A percentile compares a stretch with the other conserved stretches of the same genome.
Conservation (phyloP, 768 basidiomycete genomes). For the Tulasnella sp. region DNA sequence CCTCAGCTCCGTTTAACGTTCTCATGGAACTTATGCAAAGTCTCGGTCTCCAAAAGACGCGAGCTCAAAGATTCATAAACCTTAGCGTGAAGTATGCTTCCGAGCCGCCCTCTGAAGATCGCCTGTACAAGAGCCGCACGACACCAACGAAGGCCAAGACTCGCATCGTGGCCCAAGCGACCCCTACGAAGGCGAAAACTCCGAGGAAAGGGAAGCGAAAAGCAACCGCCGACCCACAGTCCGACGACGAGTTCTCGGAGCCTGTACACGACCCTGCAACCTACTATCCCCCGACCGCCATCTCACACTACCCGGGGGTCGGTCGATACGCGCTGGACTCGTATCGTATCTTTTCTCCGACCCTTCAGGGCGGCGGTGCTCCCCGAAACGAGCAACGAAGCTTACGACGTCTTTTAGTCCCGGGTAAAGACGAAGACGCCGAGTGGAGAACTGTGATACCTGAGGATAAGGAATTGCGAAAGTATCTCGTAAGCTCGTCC, state of each 20-base stretch:
- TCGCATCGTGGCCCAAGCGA: background rate
- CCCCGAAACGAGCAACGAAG: slow-evolving; percentile 19
- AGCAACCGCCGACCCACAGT: background rate
- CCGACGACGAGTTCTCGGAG: background rate
- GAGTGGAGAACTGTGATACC: slow-evolving; percentile 58
- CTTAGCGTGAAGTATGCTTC: slow-evolving; percentile 42
- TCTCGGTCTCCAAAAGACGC: slow-evolving; percentile 48
- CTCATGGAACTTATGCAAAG: slow-evolving; percentile 33
- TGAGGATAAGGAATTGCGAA: slow-evolving; percentile 54
- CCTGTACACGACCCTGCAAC: background rate
- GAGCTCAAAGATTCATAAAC: slow-evolving; percentile 42
- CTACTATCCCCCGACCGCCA: slow-evolving; percentile 36
- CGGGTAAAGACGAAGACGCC: slow-evolving; percentile 17
- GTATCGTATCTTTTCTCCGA: slow-evolving; percentile 51
- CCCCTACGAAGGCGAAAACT: background rate
- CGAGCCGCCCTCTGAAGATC: slow-evolving; percentile 27
- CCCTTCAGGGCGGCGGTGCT: slow-evolving; percentile 20
- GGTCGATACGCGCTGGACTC: slow-evolving; percentile 67
- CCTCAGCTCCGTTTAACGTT: slow-evolving; percentile 27
- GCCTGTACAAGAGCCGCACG: slow-evolving; percentile 23
- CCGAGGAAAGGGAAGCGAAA: background rate
- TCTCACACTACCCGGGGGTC: slow-evolving; percentile 51
- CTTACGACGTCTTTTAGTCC: slow-evolving; percentile 11
- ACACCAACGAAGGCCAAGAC: background rate
- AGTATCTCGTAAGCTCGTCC: slow-evolving; percentile 44